Base-by-base conservation (phyloP, 164 flowering plant species). In the Vitis riparia region DNA sequence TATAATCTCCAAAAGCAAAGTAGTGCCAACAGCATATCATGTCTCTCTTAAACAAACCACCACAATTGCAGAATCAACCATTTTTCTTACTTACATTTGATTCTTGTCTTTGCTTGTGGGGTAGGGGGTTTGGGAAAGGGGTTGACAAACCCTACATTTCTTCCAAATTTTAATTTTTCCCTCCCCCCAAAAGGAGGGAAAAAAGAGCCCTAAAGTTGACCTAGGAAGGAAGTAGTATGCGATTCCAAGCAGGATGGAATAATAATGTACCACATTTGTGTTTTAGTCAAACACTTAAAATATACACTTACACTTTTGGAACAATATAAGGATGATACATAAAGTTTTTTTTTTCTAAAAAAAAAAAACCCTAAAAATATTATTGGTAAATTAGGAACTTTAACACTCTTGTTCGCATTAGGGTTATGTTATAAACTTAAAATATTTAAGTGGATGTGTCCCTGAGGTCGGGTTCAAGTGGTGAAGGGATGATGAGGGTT, bases 71-170 rank as follows among this genome's bases (percentile, higher is more conserved):
- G 50, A 32, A 69, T 55, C 15, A 32, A 67, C 69, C 61, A 14
- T 51, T 53, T 68, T 51, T 51, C 47, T 71, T 64, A 12, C 19
- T 55, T 37, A 15, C 27, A n/a, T 55, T 51, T 74, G 66, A 71
- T 77, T 69, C 63, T 75, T 55, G 65, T 62, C 23, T 32, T 66
- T 68, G 52, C 16, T 16, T 53, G 70, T 67, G 74, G 75, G 78
- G 50, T 29, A 60, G 47, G 50, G 67, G 74, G 75, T 75, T 37
- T 29, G 56, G 47, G 50, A 65, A 47, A 55, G 73, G 77, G 71
- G 84, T 82, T 78, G 87, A 80, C 84, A 69, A 80, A 60, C 56
- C 55, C 52, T 15, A 62, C n/a, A 37, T 63, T 59, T 51, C 30
- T 68, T 68, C 74, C 72, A 19, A 32, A 60, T 37, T 37, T 37